Evolutionary conservation across 2,329 filamentous ascomycete genomes (phyloP), one percentile per base, ranked within the genome.

Genomic region (Penicillium sp.): DNA sequence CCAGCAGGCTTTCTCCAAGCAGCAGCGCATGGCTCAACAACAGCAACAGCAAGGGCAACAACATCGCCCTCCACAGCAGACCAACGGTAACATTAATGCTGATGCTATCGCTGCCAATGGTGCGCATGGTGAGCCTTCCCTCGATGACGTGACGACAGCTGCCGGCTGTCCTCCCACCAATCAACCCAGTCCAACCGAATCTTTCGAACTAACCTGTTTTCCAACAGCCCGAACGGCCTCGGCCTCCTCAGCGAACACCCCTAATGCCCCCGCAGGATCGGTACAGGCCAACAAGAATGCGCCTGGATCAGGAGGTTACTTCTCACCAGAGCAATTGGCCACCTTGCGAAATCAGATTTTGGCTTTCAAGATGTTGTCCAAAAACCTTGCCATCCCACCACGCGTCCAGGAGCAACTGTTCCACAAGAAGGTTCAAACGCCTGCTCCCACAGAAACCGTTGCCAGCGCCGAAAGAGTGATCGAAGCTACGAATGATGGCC

Each of bases 351-450:
- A 89, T 61, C 94, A 99, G 71, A 96, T 97, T 47, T 82, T 88
- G 64, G 92, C 93, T 0, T 97, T 97, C 76, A 95, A 95, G 74
- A 82, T 92, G 61, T 80, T 99, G 4, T 88, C 90, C 5, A 95
- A 94, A 73, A 96, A 96, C 63, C 81, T 88, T 13, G 88, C 92
- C 0, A 85, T 97, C 3, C 91, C 93, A 1, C 75, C 83, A 29
- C 82, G 85, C 58, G 83, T 96, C 60, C 91, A 96, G 70, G 89
- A 93, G 67, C 85, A 89, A 45, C 86, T 97, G 36, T 96, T 92
- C 69, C 82, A 88, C 21, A 66, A 75, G 59, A 74, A 74, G 58
- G 56, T 59, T 18, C 70, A 67, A 59, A 70, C 68, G 4, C 72
- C 74, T 21, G 68, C 72, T 10, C 72, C 72, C 9, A 63, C 74